Evolutionary conservation across 2,329 filamentous ascomycete species (phyloP).

Genomic region (Colletotrichum sublineola): DNA sequence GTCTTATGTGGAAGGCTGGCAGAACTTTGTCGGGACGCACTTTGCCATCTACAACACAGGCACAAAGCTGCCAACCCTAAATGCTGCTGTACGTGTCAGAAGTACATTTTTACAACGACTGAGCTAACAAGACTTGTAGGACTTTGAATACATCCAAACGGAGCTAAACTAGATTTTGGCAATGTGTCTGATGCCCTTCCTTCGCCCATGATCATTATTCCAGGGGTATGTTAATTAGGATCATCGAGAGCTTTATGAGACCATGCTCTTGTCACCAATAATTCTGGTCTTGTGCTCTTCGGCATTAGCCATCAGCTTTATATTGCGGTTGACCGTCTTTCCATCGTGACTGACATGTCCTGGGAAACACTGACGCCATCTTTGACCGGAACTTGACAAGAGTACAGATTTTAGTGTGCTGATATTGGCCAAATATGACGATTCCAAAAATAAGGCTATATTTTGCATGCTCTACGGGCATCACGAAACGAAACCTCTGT

Average conservation of each 20-base stretch:
- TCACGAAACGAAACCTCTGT: not conserved
- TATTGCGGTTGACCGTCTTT: conserved; percentile 35
- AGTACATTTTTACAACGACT: fast-evolving
- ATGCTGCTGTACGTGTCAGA: conserved; percentile 22
- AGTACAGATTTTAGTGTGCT: not conserved
- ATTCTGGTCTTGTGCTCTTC: no score
- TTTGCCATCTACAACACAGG: conserved; percentile 41
- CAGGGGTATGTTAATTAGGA: not conserved
- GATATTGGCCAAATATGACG: not conserved
- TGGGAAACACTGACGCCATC: conserved; percentile 51
- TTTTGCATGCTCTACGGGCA: no score
- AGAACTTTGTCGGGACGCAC: conserved; percentile 43
- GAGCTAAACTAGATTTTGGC: conserved; percentile 10
- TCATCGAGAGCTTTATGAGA: not conserved
- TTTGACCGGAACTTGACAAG: conserved; percentile 53
- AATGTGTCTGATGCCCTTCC: fast-evolving
- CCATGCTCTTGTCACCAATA: not conserved
- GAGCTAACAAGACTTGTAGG: conserved; percentile 23
- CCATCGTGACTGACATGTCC: conserved; percentile 55
- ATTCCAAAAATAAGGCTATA: no score
- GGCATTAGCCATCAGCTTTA: not conserved
- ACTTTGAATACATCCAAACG: conserved; percentile 41
- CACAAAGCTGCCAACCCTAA: conserved; percentile 32
- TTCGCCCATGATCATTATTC: not conserved
- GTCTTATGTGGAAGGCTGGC: conserved; percentile 37